phyloP scores from a whole-genome alignment of 441 rosid species.

The Gossypium laxum region DNA sequence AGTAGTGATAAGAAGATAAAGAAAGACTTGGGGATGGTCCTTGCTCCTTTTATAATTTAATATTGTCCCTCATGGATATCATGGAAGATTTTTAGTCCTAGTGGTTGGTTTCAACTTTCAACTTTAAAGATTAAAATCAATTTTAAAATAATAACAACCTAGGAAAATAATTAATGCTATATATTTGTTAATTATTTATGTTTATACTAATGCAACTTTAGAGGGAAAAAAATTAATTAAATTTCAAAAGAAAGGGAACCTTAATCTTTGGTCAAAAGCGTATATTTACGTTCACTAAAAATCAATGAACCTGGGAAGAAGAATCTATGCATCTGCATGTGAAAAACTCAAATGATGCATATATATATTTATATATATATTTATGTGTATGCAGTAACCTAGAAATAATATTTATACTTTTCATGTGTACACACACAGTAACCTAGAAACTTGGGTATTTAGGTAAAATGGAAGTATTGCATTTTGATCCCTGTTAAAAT shows the following conservation, averaged over 20 bases:
- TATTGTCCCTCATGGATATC: conserved; percentile 14
- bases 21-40: not conserved
- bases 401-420: too few relatives aligned
- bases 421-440: too few relatives aligned
- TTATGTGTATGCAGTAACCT: too few relatives aligned
- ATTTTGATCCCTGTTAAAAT: too few relatives aligned
- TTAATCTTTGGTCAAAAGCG: conserved; percentile 13
- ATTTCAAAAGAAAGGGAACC: not conserved
- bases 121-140: not conserved
- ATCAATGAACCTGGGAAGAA: conserved; percentile 12
- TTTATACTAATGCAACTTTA: not conserved
- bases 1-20: not conserved
- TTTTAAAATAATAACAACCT: not conserved
- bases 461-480: too few relatives aligned
- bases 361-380: not conserved
- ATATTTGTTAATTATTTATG: not conserved
- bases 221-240: not conserved
- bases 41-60: not conserved
- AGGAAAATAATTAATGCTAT: not conserved
- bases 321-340: not conserved
- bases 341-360: not conserved
- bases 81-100: not conserved
- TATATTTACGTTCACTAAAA: not conserved
- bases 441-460: too few relatives aligned
- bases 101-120: conserved; percentile 12